Evolutionary conservation across 106 monocot species (phyloP).

Genomic region (Dendrobium catenatum): DNA sequence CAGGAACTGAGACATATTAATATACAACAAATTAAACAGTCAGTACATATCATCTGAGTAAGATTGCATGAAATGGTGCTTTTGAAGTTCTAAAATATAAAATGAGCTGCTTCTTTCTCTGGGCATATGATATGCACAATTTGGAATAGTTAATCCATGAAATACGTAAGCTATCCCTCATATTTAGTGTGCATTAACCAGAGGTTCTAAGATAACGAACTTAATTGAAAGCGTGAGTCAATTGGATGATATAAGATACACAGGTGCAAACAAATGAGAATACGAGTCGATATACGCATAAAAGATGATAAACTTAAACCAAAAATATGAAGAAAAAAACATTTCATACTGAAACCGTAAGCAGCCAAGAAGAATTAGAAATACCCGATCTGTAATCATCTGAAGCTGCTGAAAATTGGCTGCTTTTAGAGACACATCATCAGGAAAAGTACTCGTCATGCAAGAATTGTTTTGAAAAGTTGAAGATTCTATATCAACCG

Average conservation of each 20-base stretch:
- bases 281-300: background rate
- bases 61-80: too few species aligned
- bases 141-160: background rate
- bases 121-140: background rate
- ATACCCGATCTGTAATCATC: constrained; percentile 53
- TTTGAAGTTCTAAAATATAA: background rate
- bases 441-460: constrained; percentile 18
- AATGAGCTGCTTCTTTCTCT: background rate
- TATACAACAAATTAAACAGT: background rate
- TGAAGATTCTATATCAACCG: constrained; percentile 11
- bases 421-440: constrained; percentile 25
- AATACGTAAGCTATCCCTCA: background rate
- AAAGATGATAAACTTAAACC: background rate
- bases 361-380: background rate
- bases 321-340: background rate
- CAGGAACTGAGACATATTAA: background rate
- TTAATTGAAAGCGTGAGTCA: background rate
- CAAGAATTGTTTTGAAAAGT: constrained; percentile 18
- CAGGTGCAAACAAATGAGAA: background rate
- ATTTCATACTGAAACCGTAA: background rate
- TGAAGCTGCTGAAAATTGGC: constrained; percentile 51
- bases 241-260: background rate
- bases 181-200: background rate
- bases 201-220: background rate
- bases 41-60: background rate